Base-by-base conservation (phyloP, 306 rosid species). In the Pyrus bretschneideri region DNA sequence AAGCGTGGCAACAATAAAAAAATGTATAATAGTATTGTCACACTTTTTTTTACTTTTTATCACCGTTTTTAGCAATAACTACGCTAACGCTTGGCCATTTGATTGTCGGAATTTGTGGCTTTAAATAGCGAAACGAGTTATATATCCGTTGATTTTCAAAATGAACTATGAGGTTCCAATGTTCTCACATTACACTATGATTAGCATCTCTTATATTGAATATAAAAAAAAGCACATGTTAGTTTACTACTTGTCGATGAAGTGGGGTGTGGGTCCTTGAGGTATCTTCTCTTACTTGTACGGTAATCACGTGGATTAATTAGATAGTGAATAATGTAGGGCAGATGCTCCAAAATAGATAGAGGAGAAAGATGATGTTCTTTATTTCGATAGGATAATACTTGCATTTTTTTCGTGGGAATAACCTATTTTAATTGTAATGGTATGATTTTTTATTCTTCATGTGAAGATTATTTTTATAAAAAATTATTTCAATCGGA, bases 201-300 rank as follows among this genome's bases (percentile, higher is more conserved):
- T 40, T 15, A 15, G 21, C 55, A 49, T 49, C 19, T 49, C 21
- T 49, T 49, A 49, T 15, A 49, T 49, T 49, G 17, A 49, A 14
- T 4, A 29, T 29, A 29, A 25, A 25, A 25, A 49, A 49, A 49
- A 49, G 15, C 2, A 49, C 62, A 57, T 4, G 62, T 57, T 19
- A 11, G 25, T 51, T 51, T 51, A 5, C 19, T 17, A 15, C 19
- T 45, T 69, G 21, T 42, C 14, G 70, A n/a, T 18, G 30, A 64
- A 1, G 11, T 19, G n/a, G 19, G 31, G 25, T 69, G 44, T 44
- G 58, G 77, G 44, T 61, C 59, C 18, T 45, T 31, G 63, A 74
- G 71, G 49, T 75, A 64, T 49, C 70, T 64, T 23, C 60, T 25
- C 44, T 27, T 11, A 6, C 35, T 64, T 65, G 71, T 65, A 75